phyloP scores from a whole-genome alignment of 352 stramenopile species.

The Plasmopara viticola region DNA sequence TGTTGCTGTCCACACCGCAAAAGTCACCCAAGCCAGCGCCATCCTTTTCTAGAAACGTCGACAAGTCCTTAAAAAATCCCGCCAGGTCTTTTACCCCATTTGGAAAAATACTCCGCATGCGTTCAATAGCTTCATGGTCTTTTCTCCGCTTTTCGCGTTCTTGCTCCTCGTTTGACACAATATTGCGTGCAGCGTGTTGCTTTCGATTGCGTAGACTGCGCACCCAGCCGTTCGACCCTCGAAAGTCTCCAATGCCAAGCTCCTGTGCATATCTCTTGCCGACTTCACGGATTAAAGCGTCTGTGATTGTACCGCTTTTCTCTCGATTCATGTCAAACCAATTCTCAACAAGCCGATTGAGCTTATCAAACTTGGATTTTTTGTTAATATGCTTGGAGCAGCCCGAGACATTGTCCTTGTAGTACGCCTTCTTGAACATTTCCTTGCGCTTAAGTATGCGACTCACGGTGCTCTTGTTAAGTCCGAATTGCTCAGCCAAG shows the following conservation, averaged over 20 bases:
- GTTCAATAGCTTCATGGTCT: conserved; percentile 66
- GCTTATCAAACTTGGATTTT: conserved; percentile 82
- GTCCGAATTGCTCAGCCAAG: conserved; percentile 60
- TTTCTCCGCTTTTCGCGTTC: conserved; percentile 60
- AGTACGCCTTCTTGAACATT: conserved; percentile 83
- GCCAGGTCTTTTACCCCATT: conserved; percentile 70
- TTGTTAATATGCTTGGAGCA: conserved; percentile 85
- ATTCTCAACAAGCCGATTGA: conserved; percentile 75
- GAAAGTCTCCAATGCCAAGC: conserved; percentile 68
- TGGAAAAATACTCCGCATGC: conserved; percentile 59
- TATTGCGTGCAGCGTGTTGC: conserved; percentile 45
- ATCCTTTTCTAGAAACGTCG: conserved; percentile 63
- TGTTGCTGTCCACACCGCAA: conserved; percentile 11
- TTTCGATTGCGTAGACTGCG: conserved; percentile 75
- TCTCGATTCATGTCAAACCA: conserved; percentile 79
- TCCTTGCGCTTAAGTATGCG: conserved; percentile 84
- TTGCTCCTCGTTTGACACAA: conserved; percentile 44
- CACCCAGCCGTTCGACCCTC: conserved; percentile 75
- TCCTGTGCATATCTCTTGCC: conserved; percentile 68
- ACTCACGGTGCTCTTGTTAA: conserved; percentile 81
- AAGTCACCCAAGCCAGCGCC: conserved; percentile 22
- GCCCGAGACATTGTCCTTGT: conserved; percentile 80
- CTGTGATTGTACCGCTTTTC: conserved; percentile 59
- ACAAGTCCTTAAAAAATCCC: conserved; percentile 69
- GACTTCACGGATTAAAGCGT: conserved; percentile 71